Evolutionary conservation across 306 rosid species (phyloP), one percentile per base, ranked within the genome.

Genomic region (Cicer cuneatum): DNA sequence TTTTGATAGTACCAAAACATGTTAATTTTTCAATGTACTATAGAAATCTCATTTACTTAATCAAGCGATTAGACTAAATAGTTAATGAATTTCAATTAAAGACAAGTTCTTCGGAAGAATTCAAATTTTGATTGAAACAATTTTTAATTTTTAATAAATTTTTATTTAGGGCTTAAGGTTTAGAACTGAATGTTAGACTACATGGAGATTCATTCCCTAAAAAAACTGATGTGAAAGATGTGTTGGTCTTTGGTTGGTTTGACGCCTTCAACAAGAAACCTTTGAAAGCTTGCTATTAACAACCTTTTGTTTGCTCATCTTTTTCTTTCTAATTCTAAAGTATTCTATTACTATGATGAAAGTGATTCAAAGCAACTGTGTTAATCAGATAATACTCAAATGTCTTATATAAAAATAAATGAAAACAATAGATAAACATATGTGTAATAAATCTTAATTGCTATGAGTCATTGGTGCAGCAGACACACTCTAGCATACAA

Each of bases 261-360:
- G 70, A 83, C 80, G 80, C 80, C 87, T 83, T 80, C 80, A 76
- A 21, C 82, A 83, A 83, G 80, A 80, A 83, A 83, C 78, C 73
- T 80, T 76, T 80, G 87, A 83, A 72, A 83, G 74, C 61, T 1
- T 45, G 74, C 47, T 76, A 54, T 72, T 67, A 80, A 80, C 84
- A 83, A 83, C 82, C 80, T 53, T 77, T 63, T 66, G 43, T 77
- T 63, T 66, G 43, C 2, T 21, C 63, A 6, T 58, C 48, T 7
- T 45, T 7, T 37, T 29, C 24, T 29, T 66, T 47, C 46, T 58
- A 75, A 66, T 76, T 45, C 69, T 43, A 51, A 57, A 70, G 10
- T 13, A 15, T n/a, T 67, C 0, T 47, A 8, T 21, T 29, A 47
- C 8, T 43, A 24, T 52, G 42, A 42, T 43, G 73, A 80, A 83